These are phyloP conservation scores for Quercus alba DNA, from an alignment of 306 rosid genomes.

Conservation along the genomic window DNA sequence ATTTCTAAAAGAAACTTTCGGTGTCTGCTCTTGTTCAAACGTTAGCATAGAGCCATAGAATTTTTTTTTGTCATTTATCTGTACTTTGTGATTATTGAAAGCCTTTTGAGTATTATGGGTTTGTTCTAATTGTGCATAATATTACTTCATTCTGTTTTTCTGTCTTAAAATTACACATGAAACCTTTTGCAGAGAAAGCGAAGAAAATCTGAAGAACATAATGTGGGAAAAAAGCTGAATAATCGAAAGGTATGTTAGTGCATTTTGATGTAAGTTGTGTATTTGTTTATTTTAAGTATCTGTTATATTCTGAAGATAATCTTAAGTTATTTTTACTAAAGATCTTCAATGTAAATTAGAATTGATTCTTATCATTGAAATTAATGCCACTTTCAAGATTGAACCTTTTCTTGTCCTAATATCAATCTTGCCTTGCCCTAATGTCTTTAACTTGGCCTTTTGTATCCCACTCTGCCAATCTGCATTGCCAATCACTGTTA, in stretches of 20 bases:
- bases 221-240: conserved; percentile 64
- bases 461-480: conserved; percentile 9
- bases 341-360: conserved; percentile 13
- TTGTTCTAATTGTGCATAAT: background rate
- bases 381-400: background rate
- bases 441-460: background rate
- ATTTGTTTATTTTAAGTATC: conserved; percentile 6
- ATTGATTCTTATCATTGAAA: conserved; percentile 1
- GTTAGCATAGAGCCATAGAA: background rate
- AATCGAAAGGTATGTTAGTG: conserved; percentile 64
- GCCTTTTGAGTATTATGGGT: background rate
- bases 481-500: background rate
- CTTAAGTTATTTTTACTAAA: conserved; percentile 3
- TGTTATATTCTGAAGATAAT: conserved; percentile 14
- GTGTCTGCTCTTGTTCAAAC: background rate
- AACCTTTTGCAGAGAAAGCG: conserved; percentile 79
- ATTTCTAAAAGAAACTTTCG: background rate
- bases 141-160: background rate
- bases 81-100: background rate
- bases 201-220: conserved; percentile 82
- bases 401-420: background rate
- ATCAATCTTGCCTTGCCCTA: background rate
- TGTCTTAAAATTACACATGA: conserved; percentile 20
- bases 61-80: background rate
- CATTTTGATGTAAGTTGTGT: conserved; percentile 18